Evolutionary conservation across 495 filamentous ascomycete genomes (phyloP), one percentile per base, ranked within the genome.

Genomic region (Chaetomium tenue): DNA sequence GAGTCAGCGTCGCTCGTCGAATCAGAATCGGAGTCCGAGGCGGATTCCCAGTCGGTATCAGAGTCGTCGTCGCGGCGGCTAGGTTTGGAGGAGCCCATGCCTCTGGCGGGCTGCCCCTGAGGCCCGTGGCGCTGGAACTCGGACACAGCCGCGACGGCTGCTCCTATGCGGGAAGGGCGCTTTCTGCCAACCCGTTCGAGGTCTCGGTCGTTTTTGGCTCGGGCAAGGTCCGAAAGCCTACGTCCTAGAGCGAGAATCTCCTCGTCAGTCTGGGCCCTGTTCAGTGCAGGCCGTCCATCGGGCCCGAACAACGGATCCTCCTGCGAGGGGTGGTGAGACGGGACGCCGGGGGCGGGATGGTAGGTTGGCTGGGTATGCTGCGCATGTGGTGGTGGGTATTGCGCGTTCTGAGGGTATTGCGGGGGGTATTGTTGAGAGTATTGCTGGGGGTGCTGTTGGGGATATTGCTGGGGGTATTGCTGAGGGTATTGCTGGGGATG

Each of bases 171-270:
- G 26, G 78, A 79, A 2, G 77, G 76, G 37, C 77, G 77, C 25
- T 55, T 62, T 46, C 65, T 73, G 46, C 79, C 80, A n/a, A 69
- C 71, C 22, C 72, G 72, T 47, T 73, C 72, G 26, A 79, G 73
- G 12, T 83, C 79, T 16, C 74, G 72, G 9, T 62, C 51, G 65
- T 83, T 82, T 48, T 80, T 70, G 53, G 73, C 70, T 58, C 74
- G 72, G 18, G 80, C 80, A 18, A 82, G 66, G 61, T 80, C 76
- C 22, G 77, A 75, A 26, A 83, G 75, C 68, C 77, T 69, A 48
- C 78, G 75, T 53, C 80, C 80, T 56, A 83, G 67, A 50, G 75
- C 77, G 23, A 81, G 57, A 53, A 83, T 83, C 64, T 82, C 80
- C 64, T 82, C 79, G 64, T 83, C 80, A 8, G 78, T 81, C 68